These are phyloP conservation scores for Pseudogymnoascus sp. DNA, from an alignment of 2,329 filamentous ascomycete genomes.

Conservation along the genomic window DNA sequence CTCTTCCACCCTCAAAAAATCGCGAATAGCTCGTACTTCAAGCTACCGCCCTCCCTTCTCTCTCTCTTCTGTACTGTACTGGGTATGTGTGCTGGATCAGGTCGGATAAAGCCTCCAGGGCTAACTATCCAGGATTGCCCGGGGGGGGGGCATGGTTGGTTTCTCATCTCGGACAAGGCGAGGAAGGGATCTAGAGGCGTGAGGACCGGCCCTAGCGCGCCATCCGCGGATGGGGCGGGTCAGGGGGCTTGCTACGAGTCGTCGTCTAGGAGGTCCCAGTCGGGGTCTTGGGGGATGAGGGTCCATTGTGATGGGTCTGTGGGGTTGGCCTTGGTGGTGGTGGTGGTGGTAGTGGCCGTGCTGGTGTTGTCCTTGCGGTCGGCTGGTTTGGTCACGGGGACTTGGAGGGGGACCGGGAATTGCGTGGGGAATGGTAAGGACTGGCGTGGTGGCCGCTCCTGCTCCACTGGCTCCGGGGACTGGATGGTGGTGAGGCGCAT, in stretches of 20 bases:
- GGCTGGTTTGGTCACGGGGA: not conserved
- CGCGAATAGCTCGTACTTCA: not conserved
- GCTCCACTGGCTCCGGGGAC: not conserved
- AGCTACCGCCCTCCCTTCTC: not conserved
- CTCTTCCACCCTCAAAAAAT: not conserved
- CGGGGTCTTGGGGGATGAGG: not conserved
- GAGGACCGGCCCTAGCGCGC: constrained; percentile 4
- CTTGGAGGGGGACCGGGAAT: not conserved
- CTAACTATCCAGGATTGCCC: not conserved
- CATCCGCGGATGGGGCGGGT: not conserved
- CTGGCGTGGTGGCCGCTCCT: not conserved
- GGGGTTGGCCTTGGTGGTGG: not conserved
- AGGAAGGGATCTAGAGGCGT: not conserved
- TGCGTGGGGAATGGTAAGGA: not conserved
- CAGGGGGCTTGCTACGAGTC: constrained; percentile 2
- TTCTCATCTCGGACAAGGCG: not conserved
- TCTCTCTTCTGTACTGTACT: not conserved
- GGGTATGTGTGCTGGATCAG: not conserved
- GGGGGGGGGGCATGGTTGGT: not conserved
- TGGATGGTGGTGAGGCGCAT: not conserved
- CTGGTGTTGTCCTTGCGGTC: not conserved
- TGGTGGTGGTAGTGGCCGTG: not conserved
- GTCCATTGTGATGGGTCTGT: not conserved
- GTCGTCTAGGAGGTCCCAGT: not conserved
- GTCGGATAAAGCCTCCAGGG: not conserved